phyloP scores from a whole-genome alignment of 805 yeast species.

The Yamadazyma olivae region DNA sequence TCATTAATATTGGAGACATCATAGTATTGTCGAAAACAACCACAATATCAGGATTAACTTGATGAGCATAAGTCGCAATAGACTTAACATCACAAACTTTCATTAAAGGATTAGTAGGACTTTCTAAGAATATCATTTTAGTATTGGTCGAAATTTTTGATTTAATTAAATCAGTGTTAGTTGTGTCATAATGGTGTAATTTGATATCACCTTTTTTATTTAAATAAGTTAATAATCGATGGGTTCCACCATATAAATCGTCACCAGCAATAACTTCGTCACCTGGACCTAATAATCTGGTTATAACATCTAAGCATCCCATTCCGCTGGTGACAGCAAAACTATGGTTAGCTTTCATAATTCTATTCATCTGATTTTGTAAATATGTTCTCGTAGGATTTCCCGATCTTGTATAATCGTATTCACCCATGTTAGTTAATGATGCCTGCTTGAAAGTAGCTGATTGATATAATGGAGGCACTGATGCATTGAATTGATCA shows the following conservation, averaged over 20 bases:
- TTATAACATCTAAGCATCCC: slow-evolving; percentile 87
- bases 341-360: slow-evolving; percentile 75
- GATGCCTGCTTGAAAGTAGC: slow-evolving; percentile 91
- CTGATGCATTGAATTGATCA: slow-evolving; percentile 77
- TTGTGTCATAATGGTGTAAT: slow-evolving; percentile 79
- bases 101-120: slow-evolving; percentile 92
- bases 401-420: slow-evolving; percentile 83
- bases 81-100: slow-evolving; percentile 78
- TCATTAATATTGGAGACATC: slow-evolving; percentile 89
- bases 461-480: slow-evolving; percentile 86
- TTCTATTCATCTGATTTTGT: slow-evolving; percentile 72
- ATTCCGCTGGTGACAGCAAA: slow-evolving; percentile 88
- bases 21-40: slow-evolving; percentile 93
- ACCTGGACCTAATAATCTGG: slow-evolving; percentile 73
- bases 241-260: slow-evolving; percentile 92
- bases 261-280: slow-evolving; percentile 93
- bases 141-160: slow-evolving; percentile 55
- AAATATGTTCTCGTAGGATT: slow-evolving; percentile 86
- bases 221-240: slow-evolving; percentile 75
- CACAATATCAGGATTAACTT: slow-evolving; percentile 59
- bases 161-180: slow-evolving; percentile 60
- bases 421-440: slow-evolving; percentile 66
- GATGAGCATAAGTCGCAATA: slow-evolving; percentile 65
- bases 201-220: slow-evolving; percentile 60
- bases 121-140: slow-evolving; percentile 79